phyloP scores from a whole-genome alignment of 768 basidiomycete genomes.

The Mrakia frigida region DNA sequence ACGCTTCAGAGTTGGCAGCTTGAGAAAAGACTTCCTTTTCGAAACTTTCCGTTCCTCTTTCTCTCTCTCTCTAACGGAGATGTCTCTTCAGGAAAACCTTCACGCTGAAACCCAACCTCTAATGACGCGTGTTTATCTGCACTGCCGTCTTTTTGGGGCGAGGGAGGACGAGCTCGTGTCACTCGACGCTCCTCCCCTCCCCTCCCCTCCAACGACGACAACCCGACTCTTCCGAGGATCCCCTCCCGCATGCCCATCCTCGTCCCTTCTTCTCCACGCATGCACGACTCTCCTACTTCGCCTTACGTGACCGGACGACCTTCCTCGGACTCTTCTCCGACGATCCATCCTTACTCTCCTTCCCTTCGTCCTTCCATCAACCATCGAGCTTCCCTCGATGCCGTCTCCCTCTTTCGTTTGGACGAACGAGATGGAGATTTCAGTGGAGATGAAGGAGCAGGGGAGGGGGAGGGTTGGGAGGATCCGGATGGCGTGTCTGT shows the following conservation, averaged over 20 bases:
- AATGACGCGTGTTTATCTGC: no score
- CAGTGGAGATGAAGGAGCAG: constrained; percentile 8
- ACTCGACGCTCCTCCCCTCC: neutral
- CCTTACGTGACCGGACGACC: constrained; percentile 21
- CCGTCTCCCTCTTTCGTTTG: constrained; percentile 26
- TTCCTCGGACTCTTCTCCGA: constrained; percentile 21
- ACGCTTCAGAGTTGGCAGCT: no score
- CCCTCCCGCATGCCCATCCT: constrained; percentile 8
- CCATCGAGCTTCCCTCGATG: constrained; percentile 21
- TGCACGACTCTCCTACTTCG: constrained; percentile 8
- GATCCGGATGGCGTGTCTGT: constrained; percentile 32
- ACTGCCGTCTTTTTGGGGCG: no score
- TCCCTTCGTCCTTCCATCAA: constrained; percentile 1
- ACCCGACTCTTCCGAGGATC: no score
- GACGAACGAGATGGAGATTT: constrained; percentile 23
- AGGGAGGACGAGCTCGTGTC: neutral
- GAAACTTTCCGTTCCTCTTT: no score
- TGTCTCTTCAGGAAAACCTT: no score
- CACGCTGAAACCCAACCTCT: no score
- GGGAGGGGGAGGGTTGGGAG: constrained; percentile 25
- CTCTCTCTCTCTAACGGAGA: no score
- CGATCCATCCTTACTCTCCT: constrained; percentile 19
- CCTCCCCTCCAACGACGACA: neutral
- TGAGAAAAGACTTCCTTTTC: no score
- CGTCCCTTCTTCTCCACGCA: constrained; percentile 14